phyloP scores from a whole-genome alignment of 495 filamentous ascomycete species.

The Aspergillus ellipticus region DNA sequence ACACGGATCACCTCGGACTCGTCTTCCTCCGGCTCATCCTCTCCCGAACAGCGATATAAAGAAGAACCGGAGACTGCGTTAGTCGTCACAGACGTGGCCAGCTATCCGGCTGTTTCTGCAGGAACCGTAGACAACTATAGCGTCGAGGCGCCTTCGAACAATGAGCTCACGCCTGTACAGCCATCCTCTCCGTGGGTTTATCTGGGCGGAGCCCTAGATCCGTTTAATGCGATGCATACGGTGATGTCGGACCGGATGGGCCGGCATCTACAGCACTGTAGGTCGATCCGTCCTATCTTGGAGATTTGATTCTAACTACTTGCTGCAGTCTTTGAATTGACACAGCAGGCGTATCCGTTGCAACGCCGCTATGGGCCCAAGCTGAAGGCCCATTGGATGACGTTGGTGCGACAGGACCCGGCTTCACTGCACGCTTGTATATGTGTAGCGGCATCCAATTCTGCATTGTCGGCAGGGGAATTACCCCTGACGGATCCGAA shows the following conservation, averaged over 20 bases:
- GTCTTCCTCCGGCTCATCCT: conserved; percentile 7
- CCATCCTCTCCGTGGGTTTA: conserved; percentile 22
- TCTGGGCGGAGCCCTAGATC: conserved; percentile 37
- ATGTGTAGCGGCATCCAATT: conserved; percentile 41
- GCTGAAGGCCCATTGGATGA: conserved; percentile 39
- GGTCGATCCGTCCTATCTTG: conserved; percentile 7
- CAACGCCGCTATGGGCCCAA: conserved; percentile 36
- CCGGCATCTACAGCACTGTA: conserved; percentile 42
- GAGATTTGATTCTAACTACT: conserved; percentile 3
- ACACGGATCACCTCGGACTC: neutral
- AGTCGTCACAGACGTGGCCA: conserved; percentile 3
- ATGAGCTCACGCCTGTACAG: conserved; percentile 13
- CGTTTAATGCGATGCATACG: conserved; percentile 41
- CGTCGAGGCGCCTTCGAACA: conserved; percentile 7
- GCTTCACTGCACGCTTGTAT: conserved; percentile 42
- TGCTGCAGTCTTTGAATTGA: conserved; percentile 38
- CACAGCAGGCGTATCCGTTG: conserved; percentile 39
- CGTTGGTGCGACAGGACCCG: conserved; percentile 39
- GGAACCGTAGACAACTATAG: conserved; percentile 11
- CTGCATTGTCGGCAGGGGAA: conserved; percentile 36
- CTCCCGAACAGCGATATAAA: conserved; percentile 13
- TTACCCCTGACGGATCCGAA: conserved; percentile 37
- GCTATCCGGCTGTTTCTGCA: conserved; percentile 12
- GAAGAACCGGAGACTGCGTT: conserved; percentile 7
- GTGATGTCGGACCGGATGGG: conserved; percentile 42